phyloP scores from a whole-genome alignment of 2,329 filamentous ascomycete species.

The Ceratocystis lukuohia region DNA sequence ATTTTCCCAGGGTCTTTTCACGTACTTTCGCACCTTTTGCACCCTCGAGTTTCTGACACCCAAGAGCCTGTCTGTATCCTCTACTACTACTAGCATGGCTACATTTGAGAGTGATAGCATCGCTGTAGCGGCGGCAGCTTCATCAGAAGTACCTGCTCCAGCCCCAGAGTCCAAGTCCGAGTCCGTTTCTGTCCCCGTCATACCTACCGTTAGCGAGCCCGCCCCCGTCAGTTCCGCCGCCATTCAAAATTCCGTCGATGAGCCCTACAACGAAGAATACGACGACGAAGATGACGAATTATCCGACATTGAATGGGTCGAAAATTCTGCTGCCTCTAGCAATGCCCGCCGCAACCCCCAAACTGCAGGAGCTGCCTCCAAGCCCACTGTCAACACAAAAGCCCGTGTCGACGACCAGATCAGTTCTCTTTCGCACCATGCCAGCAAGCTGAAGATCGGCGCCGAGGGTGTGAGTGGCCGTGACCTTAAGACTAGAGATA shows the following conservation, averaged over 20 bases:
- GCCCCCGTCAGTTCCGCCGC: constrained; percentile 10
- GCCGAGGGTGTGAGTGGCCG: constrained; percentile 20
- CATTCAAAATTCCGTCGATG: constrained; percentile 22
- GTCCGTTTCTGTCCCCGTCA: neutral
- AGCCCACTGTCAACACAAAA: constrained; percentile 64
- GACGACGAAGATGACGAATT: constrained; percentile 48
- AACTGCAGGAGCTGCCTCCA: constrained; percentile 26
- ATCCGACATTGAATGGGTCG: constrained; percentile 21
- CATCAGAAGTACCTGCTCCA: constrained; percentile 21
- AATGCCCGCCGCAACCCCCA: constrained; percentile 17
- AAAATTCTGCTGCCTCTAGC: neutral
- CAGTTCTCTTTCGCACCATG: constrained; percentile 69
- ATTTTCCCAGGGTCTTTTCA: constrained; percentile 6
- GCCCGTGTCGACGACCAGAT: constrained; percentile 79
- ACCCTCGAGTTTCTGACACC: constrained; percentile 21
- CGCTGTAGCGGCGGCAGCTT: neutral
- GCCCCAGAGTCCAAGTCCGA: neutral
- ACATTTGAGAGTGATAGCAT: neutral
- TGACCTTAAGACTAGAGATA: constrained; percentile 57
- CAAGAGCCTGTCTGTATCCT: constrained; percentile 23
- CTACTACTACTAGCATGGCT: constrained; percentile 21
- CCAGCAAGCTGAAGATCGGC: constrained; percentile 57
- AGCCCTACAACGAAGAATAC: constrained; percentile 43
- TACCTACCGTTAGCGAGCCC: neutral
- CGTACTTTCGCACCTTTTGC: constrained; percentile 8